Conservation (phyloP, 23 red algal species). For the Chondrus crispus region DNA sequence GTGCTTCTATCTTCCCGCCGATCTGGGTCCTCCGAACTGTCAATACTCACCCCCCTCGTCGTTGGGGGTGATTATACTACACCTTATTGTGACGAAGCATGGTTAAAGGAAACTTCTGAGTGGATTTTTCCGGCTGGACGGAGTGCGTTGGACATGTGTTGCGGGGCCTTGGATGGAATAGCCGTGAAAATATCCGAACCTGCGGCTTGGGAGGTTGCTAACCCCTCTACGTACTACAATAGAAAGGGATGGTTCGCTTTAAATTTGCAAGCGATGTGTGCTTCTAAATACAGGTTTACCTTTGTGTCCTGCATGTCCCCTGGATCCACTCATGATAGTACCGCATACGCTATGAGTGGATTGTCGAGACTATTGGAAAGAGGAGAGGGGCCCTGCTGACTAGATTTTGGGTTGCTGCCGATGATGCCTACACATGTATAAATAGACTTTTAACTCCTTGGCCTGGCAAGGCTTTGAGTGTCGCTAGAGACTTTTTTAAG, state of each 20-base stretch:
- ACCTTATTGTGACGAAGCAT: background rate
- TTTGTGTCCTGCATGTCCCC: background rate
- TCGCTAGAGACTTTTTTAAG: constrained; percentile 2
- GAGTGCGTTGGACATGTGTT: background rate
- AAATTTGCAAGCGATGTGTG: constrained; percentile 5
- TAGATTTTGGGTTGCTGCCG: background rate
- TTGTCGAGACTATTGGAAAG: background rate
- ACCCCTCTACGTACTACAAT: background rate
- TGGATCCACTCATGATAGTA: constrained; percentile 11
- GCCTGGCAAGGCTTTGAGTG: constrained; percentile 7
- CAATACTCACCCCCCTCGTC: too few relatives aligned
- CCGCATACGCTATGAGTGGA: background rate
- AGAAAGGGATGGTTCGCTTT: background rate
- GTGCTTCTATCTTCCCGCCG: too few relatives aligned
- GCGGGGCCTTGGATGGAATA: background rate
- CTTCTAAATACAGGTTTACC: background rate
- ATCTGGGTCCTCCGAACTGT: too few relatives aligned
- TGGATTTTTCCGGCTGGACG: background rate
- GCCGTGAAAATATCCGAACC: background rate
- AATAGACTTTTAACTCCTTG: background rate
- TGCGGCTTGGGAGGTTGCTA: background rate
- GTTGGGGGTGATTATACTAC: too few relatives aligned
- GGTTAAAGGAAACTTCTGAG: background rate
- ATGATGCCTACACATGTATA: background rate
- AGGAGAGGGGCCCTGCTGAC: background rate